These are phyloP conservation scores for Xylaria sp. DNA, from an alignment of 2,329 filamentous ascomycete species.

Conservation along the genomic window DNA sequence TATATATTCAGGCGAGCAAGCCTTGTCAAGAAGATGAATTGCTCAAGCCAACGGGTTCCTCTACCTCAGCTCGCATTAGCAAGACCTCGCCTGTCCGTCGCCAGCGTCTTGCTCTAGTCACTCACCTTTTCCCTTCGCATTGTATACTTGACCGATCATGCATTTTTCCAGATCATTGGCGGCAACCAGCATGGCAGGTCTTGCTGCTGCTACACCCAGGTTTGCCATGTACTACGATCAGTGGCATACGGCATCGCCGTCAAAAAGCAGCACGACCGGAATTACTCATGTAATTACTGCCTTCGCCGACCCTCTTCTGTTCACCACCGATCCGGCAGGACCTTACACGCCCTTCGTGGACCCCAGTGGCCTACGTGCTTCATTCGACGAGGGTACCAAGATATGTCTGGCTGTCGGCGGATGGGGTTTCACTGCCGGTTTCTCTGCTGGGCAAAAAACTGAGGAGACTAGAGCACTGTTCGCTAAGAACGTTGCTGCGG, in stretches of 20 bases:
- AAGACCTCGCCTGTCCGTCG: background rate
- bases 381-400: slow-evolving; percentile 65
- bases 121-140: background rate
- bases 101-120: background rate
- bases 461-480: slow-evolving; percentile 65
- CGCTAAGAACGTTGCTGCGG: slow-evolving; percentile 70
- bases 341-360: slow-evolving; percentile 45
- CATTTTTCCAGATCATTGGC: slow-evolving; percentile 39
- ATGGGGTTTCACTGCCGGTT: slow-evolving; percentile 77
- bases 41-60: background rate
- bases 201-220: slow-evolving; percentile 39
- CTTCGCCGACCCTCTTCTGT: slow-evolving; percentile 46
- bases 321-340: slow-evolving; percentile 43
- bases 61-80: background rate
- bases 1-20: background rate
- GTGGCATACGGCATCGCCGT: slow-evolving; percentile 43
- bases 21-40: background rate
- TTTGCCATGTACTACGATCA: slow-evolving; percentile 48
- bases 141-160: slow-evolving; percentile 34
- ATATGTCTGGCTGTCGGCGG: slow-evolving; percentile 78
- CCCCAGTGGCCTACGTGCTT: slow-evolving; percentile 53
- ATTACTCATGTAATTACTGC: slow-evolving; percentile 49
- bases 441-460: slow-evolving; percentile 66
- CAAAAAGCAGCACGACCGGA: slow-evolving; percentile 39
- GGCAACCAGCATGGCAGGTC: slow-evolving; percentile 31